Conservation (phyloP, 257 asterid species). For the Lantana camara region DNA sequence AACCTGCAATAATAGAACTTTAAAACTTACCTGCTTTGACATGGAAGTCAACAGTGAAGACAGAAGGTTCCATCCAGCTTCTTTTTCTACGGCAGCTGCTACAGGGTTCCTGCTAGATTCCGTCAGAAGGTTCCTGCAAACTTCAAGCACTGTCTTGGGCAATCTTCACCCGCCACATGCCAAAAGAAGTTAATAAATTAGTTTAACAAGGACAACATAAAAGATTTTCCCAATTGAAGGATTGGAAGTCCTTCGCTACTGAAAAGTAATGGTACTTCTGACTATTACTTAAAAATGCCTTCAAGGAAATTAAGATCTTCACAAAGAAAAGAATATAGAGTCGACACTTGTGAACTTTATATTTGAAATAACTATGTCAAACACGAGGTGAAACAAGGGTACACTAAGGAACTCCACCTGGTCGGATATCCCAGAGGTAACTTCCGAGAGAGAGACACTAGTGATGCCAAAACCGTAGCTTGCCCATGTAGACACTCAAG, state of each 20-base stretch:
- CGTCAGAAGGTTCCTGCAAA: slow-evolving; percentile 83
- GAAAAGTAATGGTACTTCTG: slow-evolving; percentile 17
- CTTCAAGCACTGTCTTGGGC: slow-evolving; percentile 81
- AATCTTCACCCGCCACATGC: slow-evolving; percentile 52
- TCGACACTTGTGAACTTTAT: neutral
- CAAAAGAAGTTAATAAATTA: slow-evolving; percentile 16
- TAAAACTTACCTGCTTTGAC: slow-evolving; percentile 67
- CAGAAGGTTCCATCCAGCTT: slow-evolving; percentile 96
- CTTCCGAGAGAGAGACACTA: slow-evolving; percentile 83
- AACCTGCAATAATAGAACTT: slow-evolving; percentile 20
- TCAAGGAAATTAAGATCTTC: slow-evolving; percentile 15
- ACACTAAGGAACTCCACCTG: slow-evolving; percentile 55
- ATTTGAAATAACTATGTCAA: slow-evolving; percentile 4
- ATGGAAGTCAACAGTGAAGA: slow-evolving; percentile 87
- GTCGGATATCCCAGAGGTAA: slow-evolving; percentile 98
- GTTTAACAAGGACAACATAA: slow-evolving; percentile 5
- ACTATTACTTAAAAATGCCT: neutral
- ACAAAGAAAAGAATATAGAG: slow-evolving; percentile 15
- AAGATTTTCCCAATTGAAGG: slow-evolving; percentile 2
- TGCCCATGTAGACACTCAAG: slow-evolving; percentile 89
- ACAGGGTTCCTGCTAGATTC: slow-evolving; percentile 75
- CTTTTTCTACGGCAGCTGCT: slow-evolving; percentile 82
- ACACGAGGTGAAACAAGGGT: slow-evolving; percentile 6
- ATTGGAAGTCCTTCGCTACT: slow-evolving; percentile 1
- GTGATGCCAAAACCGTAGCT: slow-evolving; percentile 90